Evolutionary conservation across 1,284 basidiomycete species (phyloP).

Genomic region (Ustilago loliicola): DNA sequence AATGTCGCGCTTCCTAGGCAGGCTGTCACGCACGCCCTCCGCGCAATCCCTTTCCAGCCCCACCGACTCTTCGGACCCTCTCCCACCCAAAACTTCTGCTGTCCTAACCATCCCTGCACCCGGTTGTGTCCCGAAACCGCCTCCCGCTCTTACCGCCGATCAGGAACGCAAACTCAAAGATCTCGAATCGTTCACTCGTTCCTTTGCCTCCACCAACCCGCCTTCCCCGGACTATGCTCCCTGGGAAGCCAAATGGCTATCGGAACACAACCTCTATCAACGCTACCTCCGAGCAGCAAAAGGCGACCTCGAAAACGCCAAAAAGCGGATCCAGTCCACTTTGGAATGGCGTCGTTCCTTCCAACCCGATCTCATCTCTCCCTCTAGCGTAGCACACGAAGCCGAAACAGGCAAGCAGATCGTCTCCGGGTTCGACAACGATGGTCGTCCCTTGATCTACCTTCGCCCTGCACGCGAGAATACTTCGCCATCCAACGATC

Average conservation of each 20-base stretch:
- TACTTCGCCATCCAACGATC: constrained; percentile 58
- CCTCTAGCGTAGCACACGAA: constrained; percentile 58
- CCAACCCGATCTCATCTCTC: constrained; percentile 65
- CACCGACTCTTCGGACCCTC: constrained; percentile 21
- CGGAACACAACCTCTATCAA: constrained; percentile 50
- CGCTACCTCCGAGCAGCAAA: constrained; percentile 66
- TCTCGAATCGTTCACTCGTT: constrained; percentile 35
- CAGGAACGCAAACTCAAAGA: constrained; percentile 36
- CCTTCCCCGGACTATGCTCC: constrained; percentile 49
- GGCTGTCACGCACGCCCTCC: constrained; percentile 42
- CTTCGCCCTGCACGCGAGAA: constrained; percentile 67
- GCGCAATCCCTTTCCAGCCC: constrained; percentile 29
- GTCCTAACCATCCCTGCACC: constrained; percentile 35
- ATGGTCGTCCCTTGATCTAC: constrained; percentile 65
- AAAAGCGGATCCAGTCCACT: constrained; percentile 62
- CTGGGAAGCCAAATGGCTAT: constrained; percentile 58
- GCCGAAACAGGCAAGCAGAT: constrained; percentile 67
- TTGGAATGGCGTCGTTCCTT: constrained; percentile 66
- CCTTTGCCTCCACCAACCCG: constrained; percentile 13
- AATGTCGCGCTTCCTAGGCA: constrained; percentile 47
- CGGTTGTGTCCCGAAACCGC: constrained; percentile 29
- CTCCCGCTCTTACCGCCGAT: constrained; percentile 27
- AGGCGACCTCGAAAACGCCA: constrained; percentile 62
- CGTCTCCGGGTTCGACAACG: constrained; percentile 64
- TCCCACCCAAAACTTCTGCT: constrained; percentile 43